Conservation (phyloP, 495 filamentous ascomycete species). For the Entonaema liquescens region DNA sequence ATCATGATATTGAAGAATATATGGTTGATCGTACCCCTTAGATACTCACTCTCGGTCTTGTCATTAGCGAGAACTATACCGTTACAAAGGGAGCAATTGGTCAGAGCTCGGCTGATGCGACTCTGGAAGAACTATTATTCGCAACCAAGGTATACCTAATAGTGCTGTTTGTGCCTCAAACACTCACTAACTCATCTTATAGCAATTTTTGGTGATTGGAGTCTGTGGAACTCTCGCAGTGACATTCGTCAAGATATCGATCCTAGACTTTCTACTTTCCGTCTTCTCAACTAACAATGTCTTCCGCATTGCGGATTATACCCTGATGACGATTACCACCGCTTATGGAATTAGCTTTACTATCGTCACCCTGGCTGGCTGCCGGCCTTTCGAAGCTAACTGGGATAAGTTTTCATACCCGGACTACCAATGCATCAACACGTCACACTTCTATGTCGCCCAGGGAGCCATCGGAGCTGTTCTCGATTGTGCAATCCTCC, state of each 20-base stretch:
- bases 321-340: neutral
- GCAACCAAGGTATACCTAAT: neutral
- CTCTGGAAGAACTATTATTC: neutral
- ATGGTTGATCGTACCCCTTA: neutral
- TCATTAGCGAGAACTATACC: neutral
- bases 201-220: neutral
- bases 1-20: neutral
- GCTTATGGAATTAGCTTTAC: neutral
- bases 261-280: neutral
- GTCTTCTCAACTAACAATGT: neutral
- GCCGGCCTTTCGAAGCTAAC: neutral
- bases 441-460: neutral
- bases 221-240: neutral
- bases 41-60: neutral
- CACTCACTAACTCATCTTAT: neutral
- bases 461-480: neutral
- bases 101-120: neutral
- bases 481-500: neutral
- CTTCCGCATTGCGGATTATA: neutral
- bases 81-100: neutral
- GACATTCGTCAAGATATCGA: neutral
- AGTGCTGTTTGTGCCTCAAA: neutral
- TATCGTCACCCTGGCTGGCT: neutral
- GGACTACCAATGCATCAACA: neutral
- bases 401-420: neutral